A percentile compares a stretch with the other conserved stretches of the same genome.
These are phyloP conservation scores for Suaeda aralocaspica DNA, from an alignment of 148 eudicot genomes.

Conservation along the genomic window DNA sequence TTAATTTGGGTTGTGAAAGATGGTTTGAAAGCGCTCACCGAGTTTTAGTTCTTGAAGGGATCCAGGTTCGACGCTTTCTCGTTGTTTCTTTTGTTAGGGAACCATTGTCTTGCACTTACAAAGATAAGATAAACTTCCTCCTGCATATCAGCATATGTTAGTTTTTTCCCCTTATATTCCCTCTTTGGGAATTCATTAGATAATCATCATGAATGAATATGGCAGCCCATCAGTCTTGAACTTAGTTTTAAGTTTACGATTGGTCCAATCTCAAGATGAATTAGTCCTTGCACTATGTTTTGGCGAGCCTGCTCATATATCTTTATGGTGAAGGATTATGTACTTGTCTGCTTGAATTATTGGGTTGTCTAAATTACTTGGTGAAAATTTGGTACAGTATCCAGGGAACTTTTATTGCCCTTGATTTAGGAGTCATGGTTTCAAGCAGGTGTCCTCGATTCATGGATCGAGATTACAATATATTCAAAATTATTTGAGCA, in stretches of 20 bases:
- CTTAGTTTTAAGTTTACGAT: background rate
- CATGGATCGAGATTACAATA: constrained; percentile 2
- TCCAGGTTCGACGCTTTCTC: constrained; percentile 53
- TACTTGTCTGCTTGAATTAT: background rate
- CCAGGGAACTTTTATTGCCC: background rate
- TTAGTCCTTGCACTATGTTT: background rate
- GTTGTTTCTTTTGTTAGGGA: background rate
- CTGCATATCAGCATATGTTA: background rate
- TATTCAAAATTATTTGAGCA: too few relatives aligned
- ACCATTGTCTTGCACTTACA: background rate
- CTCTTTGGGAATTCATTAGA: background rate
- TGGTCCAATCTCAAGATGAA: background rate
- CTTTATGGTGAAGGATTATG: background rate
- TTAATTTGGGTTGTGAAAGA: constrained; percentile 33
- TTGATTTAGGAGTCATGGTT: background rate
- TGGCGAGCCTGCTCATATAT: background rate
- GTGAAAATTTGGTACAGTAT: background rate
- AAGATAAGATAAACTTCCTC: constrained; percentile 2
- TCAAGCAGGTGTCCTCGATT: background rate
- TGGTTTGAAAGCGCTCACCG: constrained; percentile 55
- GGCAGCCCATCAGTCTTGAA: background rate
- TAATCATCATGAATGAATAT: background rate
- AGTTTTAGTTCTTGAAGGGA: constrained; percentile 85
- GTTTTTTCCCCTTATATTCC: background rate
- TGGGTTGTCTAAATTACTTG: background rate